Evolutionary conservation across 345 rosid species (phyloP).

Genomic region (Syzygium aqueum): DNA sequence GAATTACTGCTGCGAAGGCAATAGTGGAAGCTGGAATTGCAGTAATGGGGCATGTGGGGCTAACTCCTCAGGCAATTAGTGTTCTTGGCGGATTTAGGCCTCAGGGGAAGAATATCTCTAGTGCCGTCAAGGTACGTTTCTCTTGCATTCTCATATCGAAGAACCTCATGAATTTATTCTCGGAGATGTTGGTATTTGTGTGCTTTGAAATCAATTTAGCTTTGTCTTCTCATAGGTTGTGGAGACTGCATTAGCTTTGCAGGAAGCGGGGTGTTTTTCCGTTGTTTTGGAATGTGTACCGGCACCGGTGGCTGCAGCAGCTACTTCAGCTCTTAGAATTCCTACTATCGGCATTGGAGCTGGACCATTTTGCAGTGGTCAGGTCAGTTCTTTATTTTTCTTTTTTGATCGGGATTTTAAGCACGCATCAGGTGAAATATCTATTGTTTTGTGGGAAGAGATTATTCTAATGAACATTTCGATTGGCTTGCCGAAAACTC

Average conservation of each 20-base stretch:
- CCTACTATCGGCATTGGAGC: conserved; percentile 99
- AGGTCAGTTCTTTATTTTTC: conserved; percentile 27
- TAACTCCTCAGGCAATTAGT: conserved; percentile 95
- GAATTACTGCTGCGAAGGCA: conserved; percentile 73
- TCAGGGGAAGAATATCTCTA: conserved; percentile 67
- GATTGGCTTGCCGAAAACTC: not conserved
- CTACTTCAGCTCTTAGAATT: conserved; percentile 69
- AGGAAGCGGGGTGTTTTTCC: conserved; percentile 88
- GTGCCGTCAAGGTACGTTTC: conserved; percentile 68
- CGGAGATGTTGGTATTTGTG: not conserved
- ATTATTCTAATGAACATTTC: not conserved
- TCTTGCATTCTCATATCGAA: not conserved
- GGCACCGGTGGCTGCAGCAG: conserved; percentile 85
- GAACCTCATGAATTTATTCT: not conserved
- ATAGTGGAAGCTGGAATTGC: conserved; percentile 95
- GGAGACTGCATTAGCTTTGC: conserved; percentile 88
- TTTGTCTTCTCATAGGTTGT: conserved; percentile 49
- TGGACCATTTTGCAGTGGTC: conserved; percentile 93
- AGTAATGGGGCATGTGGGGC: conserved; percentile 93
- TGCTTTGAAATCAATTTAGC: not conserved
- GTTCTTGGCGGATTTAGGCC: conserved; percentile 97
- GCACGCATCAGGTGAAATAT: not conserved
- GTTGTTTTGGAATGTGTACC: conserved; percentile 94
- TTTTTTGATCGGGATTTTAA: not conserved
- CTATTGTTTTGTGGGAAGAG: not conserved